These are phyloP conservation scores for Sordaria brevicollis DNA, from an alignment of 495 filamentous ascomycete genomes.

Conservation along the genomic window DNA sequence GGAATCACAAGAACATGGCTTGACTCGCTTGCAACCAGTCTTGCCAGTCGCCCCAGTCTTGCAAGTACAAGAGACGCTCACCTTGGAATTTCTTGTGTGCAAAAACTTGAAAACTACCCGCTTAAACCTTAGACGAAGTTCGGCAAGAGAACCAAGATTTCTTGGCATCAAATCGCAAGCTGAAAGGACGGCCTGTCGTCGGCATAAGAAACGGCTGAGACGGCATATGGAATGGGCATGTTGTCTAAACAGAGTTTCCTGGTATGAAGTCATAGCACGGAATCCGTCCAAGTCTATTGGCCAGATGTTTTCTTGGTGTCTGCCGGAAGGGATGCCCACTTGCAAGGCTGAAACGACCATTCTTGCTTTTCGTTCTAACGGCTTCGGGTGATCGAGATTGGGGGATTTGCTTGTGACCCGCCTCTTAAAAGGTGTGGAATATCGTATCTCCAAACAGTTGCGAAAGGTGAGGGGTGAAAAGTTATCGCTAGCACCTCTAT, in stretches of 20 bases:
- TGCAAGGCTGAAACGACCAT: neutral
- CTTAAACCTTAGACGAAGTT: neutral
- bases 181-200: neutral
- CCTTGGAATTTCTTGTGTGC: neutral
- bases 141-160: neutral
- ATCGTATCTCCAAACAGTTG: neutral
- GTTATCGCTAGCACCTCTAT: neutral
- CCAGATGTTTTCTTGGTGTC: neutral
- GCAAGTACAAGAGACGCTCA: neutral
- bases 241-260: neutral
- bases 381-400: neutral
- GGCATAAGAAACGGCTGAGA: neutral
- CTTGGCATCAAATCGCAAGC: neutral
- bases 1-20: neutral
- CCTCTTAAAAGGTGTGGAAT: neutral
- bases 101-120: neutral
- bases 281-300: neutral
- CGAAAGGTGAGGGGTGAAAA: neutral
- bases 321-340: neutral
- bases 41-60: no score
- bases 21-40: neutral
- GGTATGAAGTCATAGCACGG: neutral
- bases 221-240: neutral
- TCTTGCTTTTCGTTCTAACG: neutral
- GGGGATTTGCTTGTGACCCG: neutral